Evolutionary conservation across 2,329 filamentous ascomycete species (phyloP).

Genomic region (Hypoxylon sp.): DNA sequence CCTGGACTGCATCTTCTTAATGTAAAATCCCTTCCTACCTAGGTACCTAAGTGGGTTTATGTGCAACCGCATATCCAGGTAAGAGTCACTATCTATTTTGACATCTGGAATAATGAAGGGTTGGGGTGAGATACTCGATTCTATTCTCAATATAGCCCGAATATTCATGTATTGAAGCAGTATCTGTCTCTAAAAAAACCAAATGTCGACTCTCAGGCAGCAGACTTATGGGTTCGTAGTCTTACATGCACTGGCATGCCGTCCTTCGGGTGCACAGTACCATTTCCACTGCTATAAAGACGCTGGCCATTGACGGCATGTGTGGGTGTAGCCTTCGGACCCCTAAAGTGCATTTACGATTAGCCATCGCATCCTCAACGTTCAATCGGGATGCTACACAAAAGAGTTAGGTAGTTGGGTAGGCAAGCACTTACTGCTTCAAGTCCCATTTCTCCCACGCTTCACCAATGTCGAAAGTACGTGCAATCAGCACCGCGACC

Average conservation of each 20-base stretch:
- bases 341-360: slow-evolving; percentile 16
- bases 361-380: slow-evolving; percentile 11
- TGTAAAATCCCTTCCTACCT: no score
- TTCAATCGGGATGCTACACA: no score
- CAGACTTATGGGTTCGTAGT: slow-evolving; percentile 25
- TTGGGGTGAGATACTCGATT: no score
- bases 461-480: slow-evolving; percentile 60
- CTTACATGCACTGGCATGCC: slow-evolving; percentile 52
- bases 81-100: no score
- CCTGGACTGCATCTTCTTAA: no score
- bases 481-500: slow-evolving; percentile 57
- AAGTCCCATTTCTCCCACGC: slow-evolving; percentile 52
- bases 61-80: no score
- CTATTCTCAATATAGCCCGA: no score
- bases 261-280: slow-evolving; percentile 48
- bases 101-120: no score
- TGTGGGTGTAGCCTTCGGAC: slow-evolving; percentile 37
- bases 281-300: slow-evolving; percentile 43
- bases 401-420: background rate
- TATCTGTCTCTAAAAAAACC: no score
- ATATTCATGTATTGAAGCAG: no score
- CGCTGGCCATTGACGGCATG: slow-evolving; percentile 44
- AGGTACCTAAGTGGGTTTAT: no score
- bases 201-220: slow-evolving; percentile 6
- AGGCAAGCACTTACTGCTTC: slow-evolving; percentile 38